Percentiles rank a stretch among this genome's conserved stretches.
These are phyloP conservation scores for Hericium alpestre DNA, from an alignment of 768 basidiomycete genomes.

Conservation along the genomic window DNA sequence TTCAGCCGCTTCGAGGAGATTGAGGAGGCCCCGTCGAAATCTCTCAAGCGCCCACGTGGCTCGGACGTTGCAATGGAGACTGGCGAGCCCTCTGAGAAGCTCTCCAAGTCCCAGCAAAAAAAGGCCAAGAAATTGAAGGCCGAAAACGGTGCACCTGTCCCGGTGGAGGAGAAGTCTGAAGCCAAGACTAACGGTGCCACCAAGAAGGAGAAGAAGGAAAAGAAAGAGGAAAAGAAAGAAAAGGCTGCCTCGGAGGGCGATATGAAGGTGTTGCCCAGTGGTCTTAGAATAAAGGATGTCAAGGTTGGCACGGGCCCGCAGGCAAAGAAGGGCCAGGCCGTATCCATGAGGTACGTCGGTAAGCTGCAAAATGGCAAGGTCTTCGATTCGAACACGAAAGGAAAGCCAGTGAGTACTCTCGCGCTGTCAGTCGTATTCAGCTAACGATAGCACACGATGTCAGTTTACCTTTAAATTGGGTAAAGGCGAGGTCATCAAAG, in stretches of 20 bases:
- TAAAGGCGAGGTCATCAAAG: conserved; percentile 86
- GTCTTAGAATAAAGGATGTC: conserved; percentile 66
- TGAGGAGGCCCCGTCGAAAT: conserved; percentile 23
- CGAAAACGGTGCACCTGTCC: conserved; percentile 36
- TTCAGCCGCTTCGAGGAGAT: conserved; percentile 70
- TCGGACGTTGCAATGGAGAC: conserved; percentile 36
- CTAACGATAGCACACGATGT: not conserved
- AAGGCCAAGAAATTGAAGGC: conserved; percentile 65
- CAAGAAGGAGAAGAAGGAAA: conserved; percentile 26
- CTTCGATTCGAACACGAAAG: conserved; percentile 76
- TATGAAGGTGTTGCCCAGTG: conserved; percentile 46
- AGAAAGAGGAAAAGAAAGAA: conserved; percentile 12
- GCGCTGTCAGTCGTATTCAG: too few species aligned
- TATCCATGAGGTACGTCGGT: conserved; percentile 88
- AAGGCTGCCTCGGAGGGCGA: conserved; percentile 18
- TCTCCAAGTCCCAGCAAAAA: conserved; percentile 40
- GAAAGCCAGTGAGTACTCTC: conserved; percentile 60
- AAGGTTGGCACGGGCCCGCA: conserved; percentile 75
- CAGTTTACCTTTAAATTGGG: conserved; percentile 77
- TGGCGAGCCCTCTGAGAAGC: conserved; percentile 26
- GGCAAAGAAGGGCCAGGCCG: conserved; percentile 76
- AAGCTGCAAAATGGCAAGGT: conserved; percentile 68
- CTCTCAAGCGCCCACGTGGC: conserved; percentile 63
- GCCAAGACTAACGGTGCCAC: conserved; percentile 21
- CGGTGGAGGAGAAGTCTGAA: conserved; percentile 14